Evolutionary conservation across 2,329 filamentous ascomycete genomes (phyloP), one percentile per base, ranked within the genome.

Genomic region (Fusarium avenaceum): DNA sequence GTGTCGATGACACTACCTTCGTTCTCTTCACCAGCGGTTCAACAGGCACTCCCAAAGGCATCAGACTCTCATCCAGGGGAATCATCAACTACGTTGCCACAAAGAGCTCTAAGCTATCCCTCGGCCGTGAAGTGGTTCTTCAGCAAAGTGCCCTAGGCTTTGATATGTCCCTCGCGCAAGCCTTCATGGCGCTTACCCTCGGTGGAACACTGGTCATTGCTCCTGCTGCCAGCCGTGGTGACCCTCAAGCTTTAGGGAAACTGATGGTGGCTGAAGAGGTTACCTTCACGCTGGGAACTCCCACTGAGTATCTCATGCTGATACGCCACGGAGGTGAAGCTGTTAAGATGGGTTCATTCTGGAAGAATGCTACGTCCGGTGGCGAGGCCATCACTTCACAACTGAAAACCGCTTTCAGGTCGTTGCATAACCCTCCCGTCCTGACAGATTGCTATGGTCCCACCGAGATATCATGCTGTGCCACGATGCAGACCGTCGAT

Each of bases 391-490:
- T 56, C 11, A 56, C 52, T 32, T 0, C 33, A 2, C 33, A 42
- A 2, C 33, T 39, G 2, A 50, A 26, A 0, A 0, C 15, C 1
- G 8, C 44, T 17, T 7, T 56, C 3, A 49, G 6, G 1, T 3
- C 19, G 1, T 9, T 56, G 0, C 24, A 50, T 0, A 2, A 26
- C 0, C 24, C 32, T 50, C 52, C 52, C 11, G 0, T 6, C 14
- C 33, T 56, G 1, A 56, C 52, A 0, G 44, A 56, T 20, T 56
- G 52, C 6, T 56, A 56, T 5, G 52, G 52, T 0, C 52, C 52
- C 5, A 56, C 52, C 3, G 44, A 56, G 44, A 56, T 56, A 8
- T 56, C 52, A 13, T 56, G 52, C 8, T 56, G 52, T 10, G 45
- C 33, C 2, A 50, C 44, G 4, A 56, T 56, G 19, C 22, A 20